Evolutionary conservation across 2,329 filamentous ascomycete genomes (phyloP).

Genomic region (Aspergillus sp.): DNA sequence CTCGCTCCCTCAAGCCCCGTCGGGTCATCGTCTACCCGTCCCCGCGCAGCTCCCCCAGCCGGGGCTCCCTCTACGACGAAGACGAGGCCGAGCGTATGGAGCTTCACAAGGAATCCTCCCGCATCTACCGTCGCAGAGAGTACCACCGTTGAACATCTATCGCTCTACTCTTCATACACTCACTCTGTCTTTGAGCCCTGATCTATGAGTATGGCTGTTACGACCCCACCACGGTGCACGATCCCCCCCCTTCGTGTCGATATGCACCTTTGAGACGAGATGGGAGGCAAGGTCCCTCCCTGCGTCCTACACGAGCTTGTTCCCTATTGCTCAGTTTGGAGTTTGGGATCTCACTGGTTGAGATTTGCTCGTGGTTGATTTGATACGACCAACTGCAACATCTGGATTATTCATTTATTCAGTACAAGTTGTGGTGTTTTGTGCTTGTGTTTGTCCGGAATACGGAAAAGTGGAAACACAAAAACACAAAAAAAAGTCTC

Average conservation of each 20-base stretch:
- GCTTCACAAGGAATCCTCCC: conserved; percentile 28
- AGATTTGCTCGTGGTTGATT: background rate
- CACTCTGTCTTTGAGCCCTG: background rate
- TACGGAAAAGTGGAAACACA: too few relatives aligned
- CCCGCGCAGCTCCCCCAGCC: conserved; percentile 30
- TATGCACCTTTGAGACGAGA: background rate
- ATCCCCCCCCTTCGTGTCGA: background rate
- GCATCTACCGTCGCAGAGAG: conserved; percentile 27
- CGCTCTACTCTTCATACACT: background rate
- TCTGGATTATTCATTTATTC: too few relatives aligned
- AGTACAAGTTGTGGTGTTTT: too few relatives aligned
- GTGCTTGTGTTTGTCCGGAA: too few relatives aligned
- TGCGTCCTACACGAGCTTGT: background rate
- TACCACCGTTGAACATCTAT: conserved; percentile 27
- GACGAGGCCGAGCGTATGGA: conserved; percentile 34
- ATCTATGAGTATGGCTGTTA: background rate
- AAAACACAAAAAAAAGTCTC: too few relatives aligned
- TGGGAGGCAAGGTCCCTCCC: background rate
- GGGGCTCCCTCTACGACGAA: conserved; percentile 34
- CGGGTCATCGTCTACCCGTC: conserved; percentile 36
- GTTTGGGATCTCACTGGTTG: background rate
- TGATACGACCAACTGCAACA: background rate
- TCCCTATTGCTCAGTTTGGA: background rate
- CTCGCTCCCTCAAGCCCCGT: conserved; percentile 22
- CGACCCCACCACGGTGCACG: background rate